These are phyloP conservation scores for Coniochaeta sp. DNA, from an alignment of 2,329 filamentous ascomycete genomes.

Conservation along the genomic window DNA sequence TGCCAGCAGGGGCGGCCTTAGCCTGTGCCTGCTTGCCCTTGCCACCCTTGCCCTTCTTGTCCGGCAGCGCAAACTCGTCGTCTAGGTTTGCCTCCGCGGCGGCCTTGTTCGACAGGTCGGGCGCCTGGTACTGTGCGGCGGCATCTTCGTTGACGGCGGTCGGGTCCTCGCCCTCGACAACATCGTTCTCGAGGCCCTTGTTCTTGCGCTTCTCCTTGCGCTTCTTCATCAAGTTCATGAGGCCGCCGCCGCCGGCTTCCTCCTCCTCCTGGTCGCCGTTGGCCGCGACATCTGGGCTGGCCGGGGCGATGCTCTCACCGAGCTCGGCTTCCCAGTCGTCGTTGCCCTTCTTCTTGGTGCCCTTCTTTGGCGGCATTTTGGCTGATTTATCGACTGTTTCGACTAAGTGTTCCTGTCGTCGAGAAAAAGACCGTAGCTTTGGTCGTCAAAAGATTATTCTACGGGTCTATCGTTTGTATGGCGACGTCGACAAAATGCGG, in stretches of 20 bases:
- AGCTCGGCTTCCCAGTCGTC: constrained; percentile 95
- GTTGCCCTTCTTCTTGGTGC: constrained; percentile 73
- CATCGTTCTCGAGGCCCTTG: constrained; percentile 71
- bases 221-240: constrained; percentile 76
- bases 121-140: constrained; percentile 26
- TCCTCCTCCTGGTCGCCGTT: constrained; percentile 50
- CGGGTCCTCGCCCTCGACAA: constrained; percentile 61
- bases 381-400: constrained; percentile 6
- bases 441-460: too few species aligned
- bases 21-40: constrained; percentile 40
- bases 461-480: neutral
- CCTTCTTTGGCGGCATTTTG: constrained; percentile 91
- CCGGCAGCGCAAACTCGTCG: constrained; percentile 77
- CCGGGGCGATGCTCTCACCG: constrained; percentile 66
- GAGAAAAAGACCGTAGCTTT: too few species aligned
- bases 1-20: constrained; percentile 27
- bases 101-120: constrained; percentile 56
- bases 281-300: constrained; percentile 35
- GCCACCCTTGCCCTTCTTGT: constrained; percentile 65
- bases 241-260: constrained; percentile 53
- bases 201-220: constrained; percentile 84
- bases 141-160: constrained; percentile 31
- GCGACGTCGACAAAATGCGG: neutral
- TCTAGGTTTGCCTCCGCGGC: constrained; percentile 76
- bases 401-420: too few species aligned